These are phyloP conservation scores for Ashbya aceris DNA, from an alignment of 1,139 yeast genomes.

Conservation along the genomic window DNA sequence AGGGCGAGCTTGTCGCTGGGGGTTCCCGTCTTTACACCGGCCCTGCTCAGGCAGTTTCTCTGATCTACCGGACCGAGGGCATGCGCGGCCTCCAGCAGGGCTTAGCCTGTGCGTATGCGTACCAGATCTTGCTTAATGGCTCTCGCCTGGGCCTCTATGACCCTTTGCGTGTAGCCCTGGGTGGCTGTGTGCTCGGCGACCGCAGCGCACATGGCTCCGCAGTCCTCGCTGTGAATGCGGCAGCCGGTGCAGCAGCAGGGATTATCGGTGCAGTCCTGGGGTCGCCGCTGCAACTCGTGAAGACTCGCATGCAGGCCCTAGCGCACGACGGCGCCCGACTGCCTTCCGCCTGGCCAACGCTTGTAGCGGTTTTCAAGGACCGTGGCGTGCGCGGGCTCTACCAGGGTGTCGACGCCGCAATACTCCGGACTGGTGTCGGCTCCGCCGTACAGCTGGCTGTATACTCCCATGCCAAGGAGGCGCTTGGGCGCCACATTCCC, in stretches of 20 bases:
- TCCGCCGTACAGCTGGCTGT: conserved; percentile 94
- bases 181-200: conserved; percentile 47
- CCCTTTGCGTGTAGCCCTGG: conserved; percentile 60
- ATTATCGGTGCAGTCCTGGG: conserved; percentile 83
- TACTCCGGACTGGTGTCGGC: conserved; percentile 90
- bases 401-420: conserved; percentile 92
- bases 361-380: conserved; percentile 45
- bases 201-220: conserved; percentile 46
- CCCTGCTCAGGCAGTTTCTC: conserved; percentile 72
- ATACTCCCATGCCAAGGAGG: conserved; percentile 66
- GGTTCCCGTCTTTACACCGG: conserved; percentile 60
- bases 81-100: conserved; percentile 85
- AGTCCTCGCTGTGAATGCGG: conserved; percentile 55
- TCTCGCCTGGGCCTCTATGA: conserved; percentile 91
- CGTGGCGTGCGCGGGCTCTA: conserved; percentile 78
- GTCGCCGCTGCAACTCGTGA: conserved; percentile 83
- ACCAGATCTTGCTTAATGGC: conserved; percentile 87
- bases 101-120: conserved; percentile 67
- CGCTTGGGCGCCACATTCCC: conserved; percentile 37
- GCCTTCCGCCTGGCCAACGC: conserved; percentile 57
- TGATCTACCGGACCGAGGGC: conserved; percentile 78
- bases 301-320: conserved; percentile 93
- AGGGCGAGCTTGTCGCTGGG: conserved; percentile 71
- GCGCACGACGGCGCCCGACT: conserved; percentile 83
- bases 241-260: conserved; percentile 79